Evolutionary conservation across 169 alveolate genomes (phyloP), one percentile per base, ranked within the genome.

Genomic region (Eimeria maxima): DNA sequence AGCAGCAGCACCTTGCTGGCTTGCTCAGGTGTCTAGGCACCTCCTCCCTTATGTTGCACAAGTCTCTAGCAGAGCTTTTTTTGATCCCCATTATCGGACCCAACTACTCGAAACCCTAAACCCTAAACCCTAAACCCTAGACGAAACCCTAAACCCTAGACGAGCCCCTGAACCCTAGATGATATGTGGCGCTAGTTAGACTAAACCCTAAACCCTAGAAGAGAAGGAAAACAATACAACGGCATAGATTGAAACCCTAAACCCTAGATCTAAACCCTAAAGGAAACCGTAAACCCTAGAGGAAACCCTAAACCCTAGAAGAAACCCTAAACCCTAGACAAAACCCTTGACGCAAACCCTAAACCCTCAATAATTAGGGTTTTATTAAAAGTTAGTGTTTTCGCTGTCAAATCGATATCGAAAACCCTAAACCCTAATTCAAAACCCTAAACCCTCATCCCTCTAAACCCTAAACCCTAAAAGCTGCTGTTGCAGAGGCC

Each of bases 41-140:
- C 74, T 65, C 13, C 74, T 65, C 13, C 74, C 74, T 65, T 65
- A 14, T 65, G 74, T 65, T 65, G 74, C 74, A 14, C 74, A 65
- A 18, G 74, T 65, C 74, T 7, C 42, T n/a, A 65, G 74, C 74
- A 65, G 33, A n/a, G 42, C 74, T 11, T n/a, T n/a, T 11, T 88
- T 88, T 44, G 94, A 88, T 47, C 94, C 94, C 47, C 94, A 88
- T 45, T 88, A 88, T 84, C 27, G 94, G 10, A 0, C 84, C 38
- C 33, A 24, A 45, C 81, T 88, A 13, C 53, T 88, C 16, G 45
- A 27, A 67, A 29, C 78, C 78, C 44, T 29, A 67, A n/a, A 29
- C 38, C 78, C 6, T 67, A 67, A 27, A 50, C 57, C 60, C 60
- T 53, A 53, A 53, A 53, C 60, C 60, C 60, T 53, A 53, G 16